phyloP scores from a whole-genome alignment of 1,139 yeast species.

The Schizosaccharomyces versatilis region DNA sequence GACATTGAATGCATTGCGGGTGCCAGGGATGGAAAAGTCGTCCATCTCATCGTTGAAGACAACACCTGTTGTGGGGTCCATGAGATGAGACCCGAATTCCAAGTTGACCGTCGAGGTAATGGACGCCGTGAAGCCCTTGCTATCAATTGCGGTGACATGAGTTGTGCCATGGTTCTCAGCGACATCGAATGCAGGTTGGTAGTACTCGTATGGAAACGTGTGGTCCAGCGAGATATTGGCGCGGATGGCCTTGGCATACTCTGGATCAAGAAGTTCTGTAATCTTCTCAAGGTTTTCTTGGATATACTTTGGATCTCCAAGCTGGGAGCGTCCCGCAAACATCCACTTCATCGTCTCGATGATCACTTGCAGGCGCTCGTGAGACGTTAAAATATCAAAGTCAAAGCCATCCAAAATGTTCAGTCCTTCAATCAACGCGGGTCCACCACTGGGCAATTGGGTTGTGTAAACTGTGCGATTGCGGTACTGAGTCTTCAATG shows the following conservation, averaged over 20 bases:
- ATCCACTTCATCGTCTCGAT: slow-evolving; percentile 87
- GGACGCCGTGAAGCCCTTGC: slow-evolving; percentile 43
- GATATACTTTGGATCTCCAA: slow-evolving; percentile 40
- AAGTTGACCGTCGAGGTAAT: slow-evolving; percentile 83
- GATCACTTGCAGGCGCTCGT: slow-evolving; percentile 30
- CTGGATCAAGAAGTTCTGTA: slow-evolving; percentile 21
- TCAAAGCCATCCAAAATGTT: slow-evolving; percentile 29
- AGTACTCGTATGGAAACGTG: slow-evolving; percentile 49
- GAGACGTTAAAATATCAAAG: slow-evolving; percentile 22
- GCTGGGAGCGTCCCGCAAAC: slow-evolving; percentile 58
- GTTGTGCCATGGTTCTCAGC: slow-evolving; percentile 8
- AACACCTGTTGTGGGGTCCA: slow-evolving; percentile 63
- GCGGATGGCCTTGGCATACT: slow-evolving; percentile 37
- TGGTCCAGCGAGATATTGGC: slow-evolving; percentile 28
- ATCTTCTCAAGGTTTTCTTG: slow-evolving; percentile 18
- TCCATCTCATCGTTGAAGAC: slow-evolving; percentile 85
- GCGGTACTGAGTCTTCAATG: slow-evolving; percentile 27
- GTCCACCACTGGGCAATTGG: slow-evolving; percentile 66
- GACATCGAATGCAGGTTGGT: slow-evolving; percentile 30
- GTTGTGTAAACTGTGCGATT: slow-evolving; percentile 38
- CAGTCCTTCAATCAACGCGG: slow-evolving; percentile 57
- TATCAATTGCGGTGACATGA: slow-evolving; percentile 9
- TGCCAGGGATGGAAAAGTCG: slow-evolving; percentile 59
- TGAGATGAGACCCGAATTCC: slow-evolving; percentile 58
- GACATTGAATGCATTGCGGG: slow-evolving; percentile 54